Conservation (phyloP, 2,329 filamentous ascomycete genomes). For the Ascochyta koolunga region DNA sequence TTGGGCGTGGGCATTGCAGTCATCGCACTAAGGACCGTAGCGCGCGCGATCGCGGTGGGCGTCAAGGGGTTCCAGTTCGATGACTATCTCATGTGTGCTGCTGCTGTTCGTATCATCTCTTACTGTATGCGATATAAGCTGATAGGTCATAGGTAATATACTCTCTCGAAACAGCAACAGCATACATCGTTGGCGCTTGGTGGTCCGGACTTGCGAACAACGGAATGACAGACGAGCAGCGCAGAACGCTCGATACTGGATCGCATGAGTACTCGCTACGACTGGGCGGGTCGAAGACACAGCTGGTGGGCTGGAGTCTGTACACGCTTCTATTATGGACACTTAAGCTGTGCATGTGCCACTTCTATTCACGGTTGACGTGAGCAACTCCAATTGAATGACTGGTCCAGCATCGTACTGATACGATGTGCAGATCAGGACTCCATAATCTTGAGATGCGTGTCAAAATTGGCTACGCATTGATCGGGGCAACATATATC, state of each 20-base stretch:
- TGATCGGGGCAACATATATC: conserved; percentile 59
- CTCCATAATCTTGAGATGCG: conserved; percentile 17
- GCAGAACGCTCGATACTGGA: conserved; percentile 52
- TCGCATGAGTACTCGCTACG: conserved; percentile 57
- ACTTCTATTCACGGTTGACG: conserved; percentile 61
- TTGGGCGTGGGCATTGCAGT: conserved; percentile 45
- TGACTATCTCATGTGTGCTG: conserved; percentile 65
- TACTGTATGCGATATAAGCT: background rate
- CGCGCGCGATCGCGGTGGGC: conserved; percentile 58
- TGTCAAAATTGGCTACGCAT: conserved; percentile 57
- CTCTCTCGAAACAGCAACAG: conserved; percentile 56
- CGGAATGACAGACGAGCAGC: conserved; percentile 47
- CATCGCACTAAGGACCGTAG: conserved; percentile 59
- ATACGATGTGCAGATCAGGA: conserved; percentile 7
- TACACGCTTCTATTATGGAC: conserved; percentile 61
- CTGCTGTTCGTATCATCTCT: conserved; percentile 51
- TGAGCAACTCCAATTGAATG: background rate
- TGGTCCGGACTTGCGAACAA: conserved; percentile 58
- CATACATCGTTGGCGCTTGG: conserved; percentile 57
- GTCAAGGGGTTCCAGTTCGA: conserved; percentile 59
- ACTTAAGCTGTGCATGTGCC: conserved; percentile 61
- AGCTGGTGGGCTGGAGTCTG: conserved; percentile 60
- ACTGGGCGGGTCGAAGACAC: conserved; percentile 60
- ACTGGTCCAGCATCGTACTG: conserved; percentile 1
- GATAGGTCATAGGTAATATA: conserved; percentile 55